These are phyloP conservation scores for Leccinum barrowsii DNA, from an alignment of 768 basidiomycete species.

Conservation along the genomic window DNA sequence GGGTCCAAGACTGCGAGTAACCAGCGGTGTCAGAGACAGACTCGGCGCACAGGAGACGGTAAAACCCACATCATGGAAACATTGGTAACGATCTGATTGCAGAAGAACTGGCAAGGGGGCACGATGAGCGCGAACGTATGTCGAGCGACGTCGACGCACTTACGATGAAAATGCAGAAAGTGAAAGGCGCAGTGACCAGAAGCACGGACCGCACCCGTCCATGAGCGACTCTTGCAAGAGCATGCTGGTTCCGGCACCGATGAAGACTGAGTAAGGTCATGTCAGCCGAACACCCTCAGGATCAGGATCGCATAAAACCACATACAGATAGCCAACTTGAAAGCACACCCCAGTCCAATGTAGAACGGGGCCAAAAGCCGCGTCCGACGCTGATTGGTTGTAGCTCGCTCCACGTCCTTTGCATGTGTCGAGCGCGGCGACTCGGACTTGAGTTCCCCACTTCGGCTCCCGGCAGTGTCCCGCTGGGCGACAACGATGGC, in stretches of 20 bases:
- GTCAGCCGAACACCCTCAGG: conserved; percentile 2
- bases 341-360: conserved; percentile 59
- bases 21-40: not conserved
- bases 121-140: not conserved
- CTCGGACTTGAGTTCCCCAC: not conserved
- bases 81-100: conserved; percentile 63
- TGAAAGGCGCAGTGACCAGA: conserved; percentile 60
- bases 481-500: conserved; percentile 7
- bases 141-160: conserved; percentile 23
- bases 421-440: conserved; percentile 9
- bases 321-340: conserved; percentile 55
- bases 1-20: conserved; percentile 58
- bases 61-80: conserved; percentile 49
- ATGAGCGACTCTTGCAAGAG: conserved; percentile 65
- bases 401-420: conserved; percentile 52
- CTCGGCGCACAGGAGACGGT: conserved; percentile 31
- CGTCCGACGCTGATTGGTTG: conserved; percentile 41
- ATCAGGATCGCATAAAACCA: not conserved
- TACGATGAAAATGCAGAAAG: conserved; percentile 75
- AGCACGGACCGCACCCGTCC: conserved; percentile 69
- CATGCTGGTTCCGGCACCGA: conserved; percentile 55
- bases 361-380: conserved; percentile 72
- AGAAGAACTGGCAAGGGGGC: conserved; percentile 55
- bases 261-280: conserved; percentile 49
- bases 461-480: not conserved